Evolutionary conservation across 1,284 basidiomycete species (phyloP).

Genomic region (Malassezia sp.): DNA sequence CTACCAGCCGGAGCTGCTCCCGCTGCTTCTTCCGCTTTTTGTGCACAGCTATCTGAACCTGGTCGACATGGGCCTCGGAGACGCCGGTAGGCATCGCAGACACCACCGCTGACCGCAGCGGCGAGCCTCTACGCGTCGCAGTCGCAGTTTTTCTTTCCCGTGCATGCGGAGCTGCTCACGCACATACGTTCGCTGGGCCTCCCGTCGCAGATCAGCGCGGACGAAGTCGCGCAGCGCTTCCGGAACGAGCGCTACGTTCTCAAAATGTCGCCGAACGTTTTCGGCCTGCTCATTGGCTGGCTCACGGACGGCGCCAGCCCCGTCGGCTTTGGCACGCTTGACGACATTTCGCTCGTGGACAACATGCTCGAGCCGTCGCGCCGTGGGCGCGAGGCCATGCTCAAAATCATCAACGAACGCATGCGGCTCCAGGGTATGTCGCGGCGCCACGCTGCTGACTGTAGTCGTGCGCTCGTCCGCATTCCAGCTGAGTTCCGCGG

Average conservation of each 20-base stretch:
- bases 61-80: slow-evolving; percentile 77
- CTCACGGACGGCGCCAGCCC: slow-evolving; percentile 83
- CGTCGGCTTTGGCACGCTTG: slow-evolving; percentile 60
- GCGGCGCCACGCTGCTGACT: no score
- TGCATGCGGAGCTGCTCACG: slow-evolving; percentile 64
- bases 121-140: slow-evolving; percentile 65
- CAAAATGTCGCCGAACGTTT: slow-evolving; percentile 80
- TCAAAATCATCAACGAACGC: slow-evolving; percentile 87
- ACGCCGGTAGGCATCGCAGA: no score
- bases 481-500: slow-evolving; percentile 33
- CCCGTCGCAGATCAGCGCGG: slow-evolving; percentile 66
- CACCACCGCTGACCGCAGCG: slow-evolving; percentile 61
- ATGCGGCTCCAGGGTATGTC: slow-evolving; percentile 62
- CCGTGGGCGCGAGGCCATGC: slow-evolving; percentile 61
- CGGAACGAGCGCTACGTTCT: slow-evolving; percentile 80
- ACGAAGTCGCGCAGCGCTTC: slow-evolving; percentile 72
- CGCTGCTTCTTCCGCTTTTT: slow-evolving; percentile 88
- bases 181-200: slow-evolving; percentile 71
- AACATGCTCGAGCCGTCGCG: slow-evolving; percentile 28
- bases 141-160: slow-evolving; percentile 58
- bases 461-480: slow-evolving; percentile 33
- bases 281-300: slow-evolving; percentile 87
- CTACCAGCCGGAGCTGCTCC: slow-evolving; percentile 77
- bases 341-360: slow-evolving; percentile 66
- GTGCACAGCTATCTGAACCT: slow-evolving; percentile 94